These are phyloP conservation scores for Eucalyptus regnans DNA, from an alignment of 345 rosid genomes.

Conservation along the genomic window DNA sequence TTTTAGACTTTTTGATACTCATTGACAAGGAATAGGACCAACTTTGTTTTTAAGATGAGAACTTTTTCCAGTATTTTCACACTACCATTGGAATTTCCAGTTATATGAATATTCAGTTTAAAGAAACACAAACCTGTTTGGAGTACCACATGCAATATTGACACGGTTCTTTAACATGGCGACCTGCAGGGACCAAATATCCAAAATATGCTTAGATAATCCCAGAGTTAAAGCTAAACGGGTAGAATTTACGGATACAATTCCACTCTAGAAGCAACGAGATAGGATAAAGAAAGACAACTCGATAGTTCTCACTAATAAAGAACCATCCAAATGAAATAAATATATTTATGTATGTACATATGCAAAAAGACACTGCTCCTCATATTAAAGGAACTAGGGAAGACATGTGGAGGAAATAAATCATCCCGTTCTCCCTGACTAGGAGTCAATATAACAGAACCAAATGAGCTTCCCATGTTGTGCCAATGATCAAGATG, in stretches of 20 bases:
- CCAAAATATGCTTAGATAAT: background rate
- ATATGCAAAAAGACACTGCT: background rate
- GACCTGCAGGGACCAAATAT: slow-evolving; percentile 24
- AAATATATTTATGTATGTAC: background rate
- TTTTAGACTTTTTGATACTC: background rate
- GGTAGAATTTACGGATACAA: background rate
- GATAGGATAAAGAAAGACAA: background rate
- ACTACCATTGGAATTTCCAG: background rate
- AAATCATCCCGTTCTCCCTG: background rate
- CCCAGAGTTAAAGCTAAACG: background rate
- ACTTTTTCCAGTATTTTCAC: background rate
- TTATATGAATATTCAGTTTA: background rate
- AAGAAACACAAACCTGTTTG: slow-evolving; percentile 50
- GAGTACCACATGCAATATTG: slow-evolving; percentile 83
- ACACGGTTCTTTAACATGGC: slow-evolving; percentile 58
- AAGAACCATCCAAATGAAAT: background rate
- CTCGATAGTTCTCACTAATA: background rate
- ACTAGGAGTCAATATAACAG: background rate
- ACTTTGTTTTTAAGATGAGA: background rate
- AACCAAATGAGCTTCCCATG: background rate
- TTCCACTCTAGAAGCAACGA: background rate
- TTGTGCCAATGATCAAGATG: background rate
- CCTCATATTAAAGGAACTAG: background rate
- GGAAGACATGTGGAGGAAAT: background rate
- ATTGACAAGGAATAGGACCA: background rate